phyloP scores from a whole-genome alignment of 768 basidiomycete genomes.

The Macrolepiota fuliginosa region DNA sequence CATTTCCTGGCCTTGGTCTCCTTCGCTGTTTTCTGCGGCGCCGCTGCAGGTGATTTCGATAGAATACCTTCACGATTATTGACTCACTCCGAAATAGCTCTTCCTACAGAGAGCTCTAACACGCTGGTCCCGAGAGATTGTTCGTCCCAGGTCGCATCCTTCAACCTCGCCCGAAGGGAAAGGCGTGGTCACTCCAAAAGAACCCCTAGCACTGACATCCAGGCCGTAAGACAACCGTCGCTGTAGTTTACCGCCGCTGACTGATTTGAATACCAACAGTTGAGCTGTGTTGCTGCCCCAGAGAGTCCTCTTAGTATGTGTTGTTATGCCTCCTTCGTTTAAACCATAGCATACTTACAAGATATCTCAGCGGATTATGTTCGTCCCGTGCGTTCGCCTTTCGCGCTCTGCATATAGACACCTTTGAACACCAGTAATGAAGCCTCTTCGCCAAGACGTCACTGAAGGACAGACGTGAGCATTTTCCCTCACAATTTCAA shows the following conservation, averaged over 20 bases:
- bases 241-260: neutral
- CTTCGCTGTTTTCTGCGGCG: neutral
- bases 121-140: slow-evolving; percentile 1
- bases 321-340: neutral
- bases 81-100: neutral
- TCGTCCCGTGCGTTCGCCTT: neutral
- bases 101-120: neutral
- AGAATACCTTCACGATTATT: neutral
- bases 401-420: neutral
- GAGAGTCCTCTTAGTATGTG: slow-evolving; percentile 7
- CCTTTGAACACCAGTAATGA: neutral
- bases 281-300: slow-evolving; percentile 11
- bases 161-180: slow-evolving; percentile 10
- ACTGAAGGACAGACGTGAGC: slow-evolving; percentile 6
- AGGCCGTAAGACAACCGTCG: neutral
- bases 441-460: slow-evolving; percentile 8
- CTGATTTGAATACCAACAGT: neutral
- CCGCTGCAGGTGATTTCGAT: neutral
- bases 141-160: slow-evolving; percentile 6
- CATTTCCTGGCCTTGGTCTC: slow-evolving; percentile 1
- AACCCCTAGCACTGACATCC: neutral
- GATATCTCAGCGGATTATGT: neutral
- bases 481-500: neutral
- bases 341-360: neutral
- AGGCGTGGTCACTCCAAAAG: slow-evolving; percentile 6